Conservation (phyloP, 2,329 filamentous ascomycete species). For the Myriosclerotinia duriaeana region DNA sequence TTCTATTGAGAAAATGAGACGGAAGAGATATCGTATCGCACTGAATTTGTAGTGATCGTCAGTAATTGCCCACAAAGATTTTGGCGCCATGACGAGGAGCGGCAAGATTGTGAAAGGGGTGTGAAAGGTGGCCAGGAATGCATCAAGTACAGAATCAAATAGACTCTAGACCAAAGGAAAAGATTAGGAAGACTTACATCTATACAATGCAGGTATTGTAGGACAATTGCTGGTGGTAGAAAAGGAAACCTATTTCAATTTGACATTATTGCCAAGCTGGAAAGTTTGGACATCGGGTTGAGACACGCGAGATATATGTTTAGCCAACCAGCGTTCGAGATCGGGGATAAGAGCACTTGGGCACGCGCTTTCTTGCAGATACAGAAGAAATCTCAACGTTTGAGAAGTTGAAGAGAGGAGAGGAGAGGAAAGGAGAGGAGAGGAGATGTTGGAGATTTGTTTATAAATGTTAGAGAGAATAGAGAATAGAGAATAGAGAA, state of each 20-base stretch:
- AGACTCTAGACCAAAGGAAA: neutral
- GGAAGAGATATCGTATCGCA: conserved; percentile 20
- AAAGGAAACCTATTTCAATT: conserved; percentile 27
- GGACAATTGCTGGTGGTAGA: conserved; percentile 28
- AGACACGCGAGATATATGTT: conserved; percentile 19
- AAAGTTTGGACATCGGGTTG: conserved; percentile 33
- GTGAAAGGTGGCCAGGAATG: conserved; percentile 14
- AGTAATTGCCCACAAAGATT: conserved; percentile 31
- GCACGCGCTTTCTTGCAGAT: conserved; percentile 22
- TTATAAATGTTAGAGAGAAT: no score
- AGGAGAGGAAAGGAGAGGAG: no score
- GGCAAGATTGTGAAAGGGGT: conserved; percentile 9
- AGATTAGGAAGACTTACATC: conserved; percentile 32
- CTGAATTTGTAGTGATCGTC: conserved; percentile 30
- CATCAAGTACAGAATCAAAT: conserved; percentile 10
- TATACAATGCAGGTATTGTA: conserved; percentile 23
- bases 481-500: no score
- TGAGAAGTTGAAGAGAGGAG: neutral
- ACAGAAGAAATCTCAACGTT: neutral
- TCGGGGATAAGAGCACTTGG: conserved; percentile 14
- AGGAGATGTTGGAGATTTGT: no score
- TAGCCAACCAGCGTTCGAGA: conserved; percentile 17
- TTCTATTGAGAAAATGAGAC: conserved; percentile 1
- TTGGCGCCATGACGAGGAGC: conserved; percentile 28
- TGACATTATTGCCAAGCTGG: conserved; percentile 35